Conservation (phyloP, 148 eudicot genomes). For the Persicaria maculosa region DNA sequence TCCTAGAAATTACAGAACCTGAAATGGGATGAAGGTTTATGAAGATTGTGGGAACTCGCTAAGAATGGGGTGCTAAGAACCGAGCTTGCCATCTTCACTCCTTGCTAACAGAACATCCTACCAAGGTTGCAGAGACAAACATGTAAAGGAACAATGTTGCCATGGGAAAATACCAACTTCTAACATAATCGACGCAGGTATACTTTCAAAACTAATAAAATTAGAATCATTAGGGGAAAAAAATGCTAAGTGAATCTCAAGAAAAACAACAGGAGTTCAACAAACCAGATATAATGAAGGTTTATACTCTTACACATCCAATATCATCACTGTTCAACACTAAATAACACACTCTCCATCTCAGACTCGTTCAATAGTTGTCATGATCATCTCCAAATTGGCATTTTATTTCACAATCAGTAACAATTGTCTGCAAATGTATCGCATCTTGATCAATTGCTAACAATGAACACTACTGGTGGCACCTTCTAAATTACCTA, state of each 20-base stretch:
- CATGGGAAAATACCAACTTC: neutral
- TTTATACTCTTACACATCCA: neutral
- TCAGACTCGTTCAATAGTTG: neutral
- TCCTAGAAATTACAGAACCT: neutral
- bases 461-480: too few relatives aligned
- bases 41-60: neutral
- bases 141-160: neutral
- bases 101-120: constrained; percentile 1
- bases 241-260: neutral
- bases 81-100: constrained; percentile 2
- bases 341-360: neutral
- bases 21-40: neutral
- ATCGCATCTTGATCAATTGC: too few relatives aligned
- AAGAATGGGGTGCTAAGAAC: neutral
- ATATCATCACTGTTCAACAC: neutral
- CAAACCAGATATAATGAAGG: neutral
- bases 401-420: neutral
- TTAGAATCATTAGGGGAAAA: neutral
- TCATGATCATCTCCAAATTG: neutral
- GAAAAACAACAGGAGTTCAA: neutral
- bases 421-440: neutral
- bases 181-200: neutral
- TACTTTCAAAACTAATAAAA: neutral
- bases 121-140: neutral
- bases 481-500: neutral